A percentile compares a stretch with the other conserved stretches of the same genome.
Evolutionary conservation across 306 rosid species (phyloP).

Genomic region (Cucurbita ficifolia): DNA sequence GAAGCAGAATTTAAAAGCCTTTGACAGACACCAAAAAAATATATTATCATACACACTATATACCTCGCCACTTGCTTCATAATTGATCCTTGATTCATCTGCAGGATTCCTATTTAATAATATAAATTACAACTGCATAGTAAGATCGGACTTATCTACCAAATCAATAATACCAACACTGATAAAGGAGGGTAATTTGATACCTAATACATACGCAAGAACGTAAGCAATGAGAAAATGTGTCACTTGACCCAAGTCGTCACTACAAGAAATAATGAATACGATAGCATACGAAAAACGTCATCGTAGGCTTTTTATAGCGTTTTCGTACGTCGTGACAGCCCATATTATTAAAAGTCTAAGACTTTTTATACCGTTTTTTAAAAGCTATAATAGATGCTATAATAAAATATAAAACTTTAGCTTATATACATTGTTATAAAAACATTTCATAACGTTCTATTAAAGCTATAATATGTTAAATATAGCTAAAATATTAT

Average conservation of each 20-base stretch:
- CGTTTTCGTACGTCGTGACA: too few relatives aligned
- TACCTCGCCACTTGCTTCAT: conserved; percentile 90
- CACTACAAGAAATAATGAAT: too few relatives aligned
- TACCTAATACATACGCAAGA: background rate
- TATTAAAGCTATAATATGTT: too few relatives aligned
- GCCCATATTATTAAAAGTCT: too few relatives aligned
- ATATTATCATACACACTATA: background rate
- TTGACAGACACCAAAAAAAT: background rate
- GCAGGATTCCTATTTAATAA: conserved; percentile 20
- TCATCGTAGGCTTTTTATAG: too few relatives aligned
- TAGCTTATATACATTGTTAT: background rate
- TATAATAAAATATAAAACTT: background rate
- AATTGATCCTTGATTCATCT: conserved; percentile 31
- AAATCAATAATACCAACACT: background rate
- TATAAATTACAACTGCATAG: background rate
- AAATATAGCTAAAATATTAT: too few relatives aligned
- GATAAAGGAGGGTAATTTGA: conserved; percentile 7
- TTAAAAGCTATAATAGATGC: too few relatives aligned
- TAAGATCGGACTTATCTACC: background rate
- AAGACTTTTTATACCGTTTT: too few relatives aligned
- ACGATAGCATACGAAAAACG: too few relatives aligned
- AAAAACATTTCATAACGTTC: too few relatives aligned
- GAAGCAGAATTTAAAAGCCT: background rate
- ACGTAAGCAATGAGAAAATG: background rate
- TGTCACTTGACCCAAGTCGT: background rate